These are phyloP conservation scores for Phialophora macrospora DNA, from an alignment of 2,329 filamentous ascomycete species.

Conservation along the genomic window DNA sequence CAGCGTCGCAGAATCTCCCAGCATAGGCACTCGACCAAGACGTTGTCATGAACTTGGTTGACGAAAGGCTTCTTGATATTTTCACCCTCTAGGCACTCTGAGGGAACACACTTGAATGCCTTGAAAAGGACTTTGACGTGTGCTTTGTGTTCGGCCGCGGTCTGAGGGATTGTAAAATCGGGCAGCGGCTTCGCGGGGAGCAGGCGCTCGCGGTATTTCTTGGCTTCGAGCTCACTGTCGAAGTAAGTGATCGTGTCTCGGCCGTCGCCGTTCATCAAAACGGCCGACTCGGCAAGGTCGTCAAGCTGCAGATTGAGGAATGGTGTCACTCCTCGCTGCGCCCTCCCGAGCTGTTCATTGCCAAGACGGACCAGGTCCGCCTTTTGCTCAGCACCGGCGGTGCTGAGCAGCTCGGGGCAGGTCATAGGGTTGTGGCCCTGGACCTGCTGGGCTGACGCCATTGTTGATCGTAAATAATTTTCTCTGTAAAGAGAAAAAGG, in stretches of 20 bases:
- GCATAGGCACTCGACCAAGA: slow-evolving; percentile 42
- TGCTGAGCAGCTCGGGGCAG: slow-evolving; percentile 12
- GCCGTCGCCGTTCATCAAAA: not conserved
- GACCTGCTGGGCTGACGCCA: not conserved
- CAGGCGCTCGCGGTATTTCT: slow-evolving; percentile 29
- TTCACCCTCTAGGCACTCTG: slow-evolving; percentile 42
- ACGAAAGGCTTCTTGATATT: slow-evolving; percentile 44
- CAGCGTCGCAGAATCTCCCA: slow-evolving; percentile 45
- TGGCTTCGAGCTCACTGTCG: slow-evolving; percentile 18
- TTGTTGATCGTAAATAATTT: not conserved
- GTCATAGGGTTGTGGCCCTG: slow-evolving; percentile 8
- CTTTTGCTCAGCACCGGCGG: not conserved
- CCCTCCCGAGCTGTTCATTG: not conserved
- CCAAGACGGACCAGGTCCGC: not conserved
- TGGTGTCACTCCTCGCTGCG: slow-evolving; percentile 14
- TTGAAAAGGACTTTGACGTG: slow-evolving; percentile 43
- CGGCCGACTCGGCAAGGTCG: not conserved
- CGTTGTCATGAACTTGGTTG: slow-evolving; percentile 38
- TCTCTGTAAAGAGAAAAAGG: not conserved
- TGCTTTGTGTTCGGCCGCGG: slow-evolving; percentile 33
- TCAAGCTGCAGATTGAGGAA: slow-evolving; percentile 2
- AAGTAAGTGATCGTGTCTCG: slow-evolving; percentile 18
- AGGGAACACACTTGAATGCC: slow-evolving; percentile 43
- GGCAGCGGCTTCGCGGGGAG: slow-evolving; percentile 21
- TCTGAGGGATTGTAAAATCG: slow-evolving; percentile 41